phyloP scores from a whole-genome alignment of 2,329 filamentous ascomycete species.

The Apiospora sp. region DNA sequence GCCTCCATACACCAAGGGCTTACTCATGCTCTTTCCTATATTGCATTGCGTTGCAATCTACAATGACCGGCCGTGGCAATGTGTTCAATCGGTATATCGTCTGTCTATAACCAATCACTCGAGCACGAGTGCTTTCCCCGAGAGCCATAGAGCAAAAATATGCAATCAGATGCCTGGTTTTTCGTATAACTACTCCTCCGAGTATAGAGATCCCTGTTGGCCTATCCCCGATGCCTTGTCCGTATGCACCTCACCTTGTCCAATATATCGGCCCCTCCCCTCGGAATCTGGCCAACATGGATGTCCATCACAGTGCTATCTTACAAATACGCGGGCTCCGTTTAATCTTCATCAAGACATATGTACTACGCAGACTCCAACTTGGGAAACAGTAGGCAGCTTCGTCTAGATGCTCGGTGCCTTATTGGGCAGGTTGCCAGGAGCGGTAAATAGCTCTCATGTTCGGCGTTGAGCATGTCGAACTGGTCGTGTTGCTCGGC shows the following conservation, averaged over 20 bases:
- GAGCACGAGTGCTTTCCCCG: not conserved
- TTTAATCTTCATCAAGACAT: not conserved
- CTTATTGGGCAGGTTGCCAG: not conserved
- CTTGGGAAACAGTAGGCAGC: not conserved
- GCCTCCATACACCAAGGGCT: not conserved
- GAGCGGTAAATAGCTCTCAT: not conserved
- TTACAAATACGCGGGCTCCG: not conserved
- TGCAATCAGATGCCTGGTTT: not conserved
- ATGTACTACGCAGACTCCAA: not conserved
- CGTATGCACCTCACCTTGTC: not conserved
- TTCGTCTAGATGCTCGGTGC: not conserved
- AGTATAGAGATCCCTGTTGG: not conserved
- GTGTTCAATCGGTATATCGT: not conserved
- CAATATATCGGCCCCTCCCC: constrained; percentile 1
- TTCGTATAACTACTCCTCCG: not conserved
- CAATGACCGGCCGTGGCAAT: not conserved
- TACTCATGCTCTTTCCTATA: not conserved
- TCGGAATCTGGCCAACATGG: not conserved
- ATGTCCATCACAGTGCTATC: not conserved
- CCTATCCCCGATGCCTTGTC: constrained; percentile 5
- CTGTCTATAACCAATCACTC: not conserved
- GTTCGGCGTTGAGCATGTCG: not conserved
- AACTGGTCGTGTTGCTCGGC: constrained; percentile 9
- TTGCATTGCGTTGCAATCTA: not conserved
- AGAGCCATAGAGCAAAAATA: not conserved